Evolutionary conservation across 1,284 basidiomycete species (phyloP).

Genomic region (Mycosarcoma mackinlayi): DNA sequence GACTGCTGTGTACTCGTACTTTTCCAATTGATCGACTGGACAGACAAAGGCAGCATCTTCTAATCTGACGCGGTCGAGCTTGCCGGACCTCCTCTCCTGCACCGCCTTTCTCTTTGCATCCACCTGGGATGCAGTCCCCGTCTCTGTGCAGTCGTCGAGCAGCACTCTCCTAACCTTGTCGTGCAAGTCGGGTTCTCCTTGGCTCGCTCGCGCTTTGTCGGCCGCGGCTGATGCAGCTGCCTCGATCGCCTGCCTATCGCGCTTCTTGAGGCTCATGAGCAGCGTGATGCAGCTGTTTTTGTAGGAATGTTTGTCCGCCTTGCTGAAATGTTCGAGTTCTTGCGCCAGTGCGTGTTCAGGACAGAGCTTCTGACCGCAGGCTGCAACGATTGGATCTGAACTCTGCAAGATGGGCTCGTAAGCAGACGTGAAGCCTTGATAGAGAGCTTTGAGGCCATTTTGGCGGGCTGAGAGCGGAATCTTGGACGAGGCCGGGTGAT

Average conservation of each 20-base stretch:
- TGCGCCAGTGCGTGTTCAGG: conserved; percentile 43
- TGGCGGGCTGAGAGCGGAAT: conserved; percentile 52
- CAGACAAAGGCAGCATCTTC: conserved; percentile 52
- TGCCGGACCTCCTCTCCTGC: conserved; percentile 22
- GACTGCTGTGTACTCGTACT: conserved; percentile 45
- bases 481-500: conserved; percentile 41
- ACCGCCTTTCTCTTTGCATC: conserved; percentile 38
- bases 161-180: conserved; percentile 13
- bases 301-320: conserved; percentile 41
- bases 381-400: conserved; percentile 23
- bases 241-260: conserved; percentile 31
- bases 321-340: conserved; percentile 47
- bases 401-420: conserved; percentile 53
- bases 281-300: conserved; percentile 54
- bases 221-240: conserved; percentile 22
- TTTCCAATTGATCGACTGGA: conserved; percentile 45
- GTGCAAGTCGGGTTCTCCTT: conserved; percentile 7
- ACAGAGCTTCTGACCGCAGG: conserved; percentile 33
- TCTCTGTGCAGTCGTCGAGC: conserved; percentile 48
- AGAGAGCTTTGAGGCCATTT: conserved; percentile 48
- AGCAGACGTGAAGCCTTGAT: conserved; percentile 31
- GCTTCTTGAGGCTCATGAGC: conserved; percentile 51
- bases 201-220: conserved; percentile 7
- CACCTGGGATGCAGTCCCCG: conserved; percentile 50
- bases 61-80: conserved; percentile 40